Evolutionary conservation across 768 basidiomycete species (phyloP), one percentile per base, ranked within the genome.

Genomic region (Kwoniella heveanensis): DNA sequence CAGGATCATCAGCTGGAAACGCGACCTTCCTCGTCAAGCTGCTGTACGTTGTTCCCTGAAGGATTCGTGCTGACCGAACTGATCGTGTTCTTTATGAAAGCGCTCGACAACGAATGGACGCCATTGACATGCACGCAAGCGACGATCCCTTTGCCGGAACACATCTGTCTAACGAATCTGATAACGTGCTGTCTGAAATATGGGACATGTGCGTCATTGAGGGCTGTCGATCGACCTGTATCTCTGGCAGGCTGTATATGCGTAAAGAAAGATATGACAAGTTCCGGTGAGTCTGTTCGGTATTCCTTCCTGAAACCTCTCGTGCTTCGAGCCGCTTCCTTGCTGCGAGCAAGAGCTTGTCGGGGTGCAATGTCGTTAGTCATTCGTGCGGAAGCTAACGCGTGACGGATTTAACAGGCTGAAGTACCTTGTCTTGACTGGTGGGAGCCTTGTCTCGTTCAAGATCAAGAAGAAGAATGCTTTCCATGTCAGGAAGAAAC

Each of bases 181-280:
- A 72, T 29, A 49, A 56, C 2, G 84, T 86, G 13, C 80, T 93
- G 51, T 82, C 84, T 52, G 82, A 84, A 0, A 78, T 92, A 49
- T 93, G 90, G 83, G 90, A 90, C 70, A 92, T 91, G 92, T 97
- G 95, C 74, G 83, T 88, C 1, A 77, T 94, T 65, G 85, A 89
- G 37, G 87, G 86, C 0, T 97, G 95, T 72, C 85, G 86, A 63
- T 84, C 90, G 5, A 86, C 94, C 51, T 77, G 87, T 44, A 88
- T 87, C 72, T 83, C 86, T 8, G 91, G 92, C 0, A 87, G 88
- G 53, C 76, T 91, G 44, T 93, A 86, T 69, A 85, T 87, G 75
- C 85, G 88, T 70, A 84, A 85, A 66, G 90, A 90, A 8, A 76
- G 88, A 52, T 83, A 85, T 64, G 89, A 89, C 24, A 88, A 88